phyloP scores from a whole-genome alignment of 2,329 filamentous ascomycete species.

The Phialophora chinensis region DNA sequence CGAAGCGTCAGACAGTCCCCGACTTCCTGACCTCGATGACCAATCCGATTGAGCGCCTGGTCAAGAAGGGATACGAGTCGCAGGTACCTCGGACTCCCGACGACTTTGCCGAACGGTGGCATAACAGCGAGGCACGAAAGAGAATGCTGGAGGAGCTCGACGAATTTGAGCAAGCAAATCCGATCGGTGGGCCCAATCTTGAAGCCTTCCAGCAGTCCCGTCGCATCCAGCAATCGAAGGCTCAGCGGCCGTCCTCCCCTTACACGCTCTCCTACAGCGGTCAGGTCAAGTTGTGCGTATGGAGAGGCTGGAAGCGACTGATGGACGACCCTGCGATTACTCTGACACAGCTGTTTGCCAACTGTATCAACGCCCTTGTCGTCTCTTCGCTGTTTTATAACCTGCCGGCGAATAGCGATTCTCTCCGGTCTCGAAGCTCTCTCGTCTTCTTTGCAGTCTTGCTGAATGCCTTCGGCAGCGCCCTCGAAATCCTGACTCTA shows the following conservation, averaged over 20 bases:
- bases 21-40: conserved; percentile 71
- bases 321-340: conserved; percentile 69
- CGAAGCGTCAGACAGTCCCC: conserved; percentile 66
- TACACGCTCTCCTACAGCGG: conserved; percentile 60
- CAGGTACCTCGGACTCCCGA: conserved; percentile 53
- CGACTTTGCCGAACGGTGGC: conserved; percentile 61
- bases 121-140: conserved; percentile 56
- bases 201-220: conserved; percentile 49
- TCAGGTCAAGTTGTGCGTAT: conserved; percentile 63
- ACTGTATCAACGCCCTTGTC: conserved; percentile 65
- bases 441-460: conserved; percentile 69
- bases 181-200: conserved; percentile 49
- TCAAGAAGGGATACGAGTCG: conserved; percentile 50
- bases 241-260: conserved; percentile 54
- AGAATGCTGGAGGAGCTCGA: conserved; percentile 50
- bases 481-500: conserved; percentile 73
- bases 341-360: conserved; percentile 66
- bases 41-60: conserved; percentile 58
- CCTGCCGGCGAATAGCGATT: conserved; percentile 61
- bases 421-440: conserved; percentile 68
- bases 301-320: conserved; percentile 68
- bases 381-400: conserved; percentile 72
- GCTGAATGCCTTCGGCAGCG: conserved; percentile 65
- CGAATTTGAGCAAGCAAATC: conserved; percentile 49
- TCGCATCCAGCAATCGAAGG: conserved; percentile 51